These are phyloP conservation scores for Phytophthora pistaciae DNA, from an alignment of 352 stramenopile species.

Conservation along the genomic window DNA sequence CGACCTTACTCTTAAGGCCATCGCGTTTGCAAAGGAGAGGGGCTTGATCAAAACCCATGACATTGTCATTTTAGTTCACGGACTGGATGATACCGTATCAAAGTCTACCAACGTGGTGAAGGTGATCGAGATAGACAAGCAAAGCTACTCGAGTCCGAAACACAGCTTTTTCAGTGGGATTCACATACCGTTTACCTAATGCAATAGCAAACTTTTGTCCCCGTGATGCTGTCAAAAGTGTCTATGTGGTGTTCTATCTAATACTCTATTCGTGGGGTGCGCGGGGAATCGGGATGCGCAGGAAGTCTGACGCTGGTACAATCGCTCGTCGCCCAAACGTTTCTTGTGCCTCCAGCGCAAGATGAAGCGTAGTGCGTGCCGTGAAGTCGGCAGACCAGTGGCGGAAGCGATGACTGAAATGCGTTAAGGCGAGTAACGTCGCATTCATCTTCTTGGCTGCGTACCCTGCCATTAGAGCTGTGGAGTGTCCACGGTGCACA, in stretches of 20 bases:
- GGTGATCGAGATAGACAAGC: constrained; percentile 82
- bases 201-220: neutral
- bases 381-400: constrained; percentile 58
- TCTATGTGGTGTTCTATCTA: constrained; percentile 24
- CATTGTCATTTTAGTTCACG: constrained; percentile 92
- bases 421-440: constrained; percentile 80
- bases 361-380: constrained; percentile 67
- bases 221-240: neutral
- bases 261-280: constrained; percentile 51
- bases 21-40: constrained; percentile 81
- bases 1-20: constrained; percentile 87
- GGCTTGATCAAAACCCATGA: constrained; percentile 88
- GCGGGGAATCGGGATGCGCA: constrained; percentile 80
- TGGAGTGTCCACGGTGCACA: constrained; percentile 81
- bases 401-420: constrained; percentile 89
- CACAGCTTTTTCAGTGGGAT: constrained; percentile 78
- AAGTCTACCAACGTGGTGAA: constrained; percentile 92
- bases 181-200: constrained; percentile 37
- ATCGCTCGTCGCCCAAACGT: constrained; percentile 74
- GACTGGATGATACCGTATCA: constrained; percentile 83
- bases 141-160: constrained; percentile 69
- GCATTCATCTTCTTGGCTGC: constrained; percentile 82
- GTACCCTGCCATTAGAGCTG: constrained; percentile 78
- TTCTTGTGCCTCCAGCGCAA: constrained; percentile 71
- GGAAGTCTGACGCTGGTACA: constrained; percentile 79